Evolutionary conservation across 2,329 filamentous ascomycete genomes (phyloP).

Genomic region (Lachnellula willkommii): DNA sequence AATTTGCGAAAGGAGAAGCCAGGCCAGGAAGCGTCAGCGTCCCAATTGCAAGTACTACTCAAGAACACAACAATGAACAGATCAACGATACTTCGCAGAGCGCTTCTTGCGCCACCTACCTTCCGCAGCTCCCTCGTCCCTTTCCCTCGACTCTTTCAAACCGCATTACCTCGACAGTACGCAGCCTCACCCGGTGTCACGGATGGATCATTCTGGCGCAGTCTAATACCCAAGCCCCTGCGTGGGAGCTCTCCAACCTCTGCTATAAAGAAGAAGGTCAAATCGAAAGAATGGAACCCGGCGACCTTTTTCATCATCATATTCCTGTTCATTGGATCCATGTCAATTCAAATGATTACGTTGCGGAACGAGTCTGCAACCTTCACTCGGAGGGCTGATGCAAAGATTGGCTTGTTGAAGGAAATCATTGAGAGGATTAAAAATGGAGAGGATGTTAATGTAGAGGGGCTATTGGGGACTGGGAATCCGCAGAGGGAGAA

Average conservation of each 20-base stretch:
- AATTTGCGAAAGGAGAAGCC: neutral
- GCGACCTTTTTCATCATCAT: conserved; percentile 78
- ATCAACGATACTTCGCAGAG: conserved; percentile 17
- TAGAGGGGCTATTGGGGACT: conserved; percentile 74
- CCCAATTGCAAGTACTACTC: neutral
- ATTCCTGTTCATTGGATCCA: conserved; percentile 84
- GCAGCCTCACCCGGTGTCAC: conserved; percentile 35
- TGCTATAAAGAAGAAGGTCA: conserved; percentile 35
- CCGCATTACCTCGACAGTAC: conserved; percentile 17
- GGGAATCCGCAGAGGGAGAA: conserved; percentile 69
- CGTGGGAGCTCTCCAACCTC: conserved; percentile 41
- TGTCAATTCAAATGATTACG: conserved; percentile 87
- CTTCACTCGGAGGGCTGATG: conserved; percentile 70
- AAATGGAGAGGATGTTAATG: conserved; percentile 73
- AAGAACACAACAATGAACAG: conserved; percentile 19
- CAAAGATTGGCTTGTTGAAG: conserved; percentile 67
- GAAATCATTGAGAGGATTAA: conserved; percentile 70
- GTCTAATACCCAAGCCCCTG: conserved; percentile 63
- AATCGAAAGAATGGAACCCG: conserved; percentile 68
- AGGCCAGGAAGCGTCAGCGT: neutral
- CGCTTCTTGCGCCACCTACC: conserved; percentile 22
- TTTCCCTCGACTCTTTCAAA: conserved; percentile 2
- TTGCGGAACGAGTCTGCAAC: conserved; percentile 69
- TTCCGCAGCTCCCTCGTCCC: conserved; percentile 20
- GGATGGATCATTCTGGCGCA: conserved; percentile 55